Evolutionary conservation across 75 land plant genomes (phyloP), one percentile per base, ranked within the genome.

Genomic region (Pseudotsuga menziesii): DNA sequence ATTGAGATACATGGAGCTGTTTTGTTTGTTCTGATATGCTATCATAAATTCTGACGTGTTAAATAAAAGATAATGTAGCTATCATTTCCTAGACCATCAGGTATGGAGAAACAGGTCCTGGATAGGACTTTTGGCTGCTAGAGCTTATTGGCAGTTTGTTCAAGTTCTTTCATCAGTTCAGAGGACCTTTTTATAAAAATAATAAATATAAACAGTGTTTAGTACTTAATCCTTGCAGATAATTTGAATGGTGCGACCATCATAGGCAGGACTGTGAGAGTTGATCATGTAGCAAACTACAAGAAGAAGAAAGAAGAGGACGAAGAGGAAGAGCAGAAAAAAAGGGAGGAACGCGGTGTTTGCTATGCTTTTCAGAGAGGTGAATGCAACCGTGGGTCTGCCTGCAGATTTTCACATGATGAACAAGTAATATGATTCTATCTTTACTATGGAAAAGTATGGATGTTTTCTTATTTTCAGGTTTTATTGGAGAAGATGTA

Each of bases 321-420:
- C 80, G 99, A 97, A 73, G 98, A 94, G 69, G 88, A 81, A 58
- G 83, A 81, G 62, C 82, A 82, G 81, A 17, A 73, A 76, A 97
- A 94, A 87, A 85, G 95, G 76, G 99, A 97, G 76, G 94, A 80
- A 29, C 88, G 94, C 5, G 98, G 98, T 54, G 94, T 96, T 1
- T 91, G 97, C 77, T 83, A 79, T 80, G 94, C 96, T 19, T 97
- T 92, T 57, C 99, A 97, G 61, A 89, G 82, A 59, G 99, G 99
- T 56, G 93, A 94, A 78, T 97, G 99, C 78, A 94, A 78, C 73
- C 89, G 98, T 36, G 99, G 98, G 13, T 88, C 78, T 77, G 75
- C 91, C 15, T 97, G 98, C 87, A 97, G 84, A 79, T 97, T 92
- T 82, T 97, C 99, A 25, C 99, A 97, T 76, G 91, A 92, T 82